Percentiles rank a stretch among this genome's conserved stretches.
phyloP scores from a whole-genome alignment of 2,329 filamentous ascomycete genomes.

The Elsinoe fawcettii region DNA sequence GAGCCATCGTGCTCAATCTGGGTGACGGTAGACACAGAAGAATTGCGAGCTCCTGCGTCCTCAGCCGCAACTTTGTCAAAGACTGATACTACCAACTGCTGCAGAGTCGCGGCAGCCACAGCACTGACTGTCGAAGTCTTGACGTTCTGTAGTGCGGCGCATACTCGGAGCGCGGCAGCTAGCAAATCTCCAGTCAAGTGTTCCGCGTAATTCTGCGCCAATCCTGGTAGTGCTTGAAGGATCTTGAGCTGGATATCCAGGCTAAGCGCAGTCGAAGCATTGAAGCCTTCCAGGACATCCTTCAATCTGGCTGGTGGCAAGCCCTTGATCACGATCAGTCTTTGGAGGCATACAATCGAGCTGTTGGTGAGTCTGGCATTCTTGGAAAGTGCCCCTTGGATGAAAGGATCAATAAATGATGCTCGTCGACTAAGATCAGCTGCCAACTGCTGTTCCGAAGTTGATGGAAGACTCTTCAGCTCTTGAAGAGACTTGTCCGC shows the following conservation, averaged over 20 bases:
- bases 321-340: constrained; percentile 73
- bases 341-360: constrained; percentile 80
- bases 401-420: constrained; percentile 85
- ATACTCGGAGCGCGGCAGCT: constrained; percentile 77
- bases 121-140: constrained; percentile 93
- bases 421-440: constrained; percentile 78
- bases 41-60: constrained; percentile 55
- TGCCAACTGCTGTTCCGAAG: constrained; percentile 67
- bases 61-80: constrained; percentile 85
- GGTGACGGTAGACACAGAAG: constrained; percentile 47
- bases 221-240: constrained; percentile 77
- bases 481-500: constrained; percentile 91
- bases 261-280: constrained; percentile 64
- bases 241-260: constrained; percentile 95
- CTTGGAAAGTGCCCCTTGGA: constrained; percentile 83
- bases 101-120: constrained; percentile 90
- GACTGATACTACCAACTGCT: constrained; percentile 84
- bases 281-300: constrained; percentile 80
- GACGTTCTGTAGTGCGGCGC: constrained; percentile 80
- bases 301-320: constrained; percentile 71
- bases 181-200: constrained; percentile 76
- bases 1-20: constrained; percentile 62
- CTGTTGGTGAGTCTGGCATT: constrained; percentile 86
- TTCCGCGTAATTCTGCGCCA: constrained; percentile 81
- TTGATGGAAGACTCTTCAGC: constrained; percentile 65